Conservation (phyloP, 768 basidiomycete species). For the Imleria badia region DNA sequence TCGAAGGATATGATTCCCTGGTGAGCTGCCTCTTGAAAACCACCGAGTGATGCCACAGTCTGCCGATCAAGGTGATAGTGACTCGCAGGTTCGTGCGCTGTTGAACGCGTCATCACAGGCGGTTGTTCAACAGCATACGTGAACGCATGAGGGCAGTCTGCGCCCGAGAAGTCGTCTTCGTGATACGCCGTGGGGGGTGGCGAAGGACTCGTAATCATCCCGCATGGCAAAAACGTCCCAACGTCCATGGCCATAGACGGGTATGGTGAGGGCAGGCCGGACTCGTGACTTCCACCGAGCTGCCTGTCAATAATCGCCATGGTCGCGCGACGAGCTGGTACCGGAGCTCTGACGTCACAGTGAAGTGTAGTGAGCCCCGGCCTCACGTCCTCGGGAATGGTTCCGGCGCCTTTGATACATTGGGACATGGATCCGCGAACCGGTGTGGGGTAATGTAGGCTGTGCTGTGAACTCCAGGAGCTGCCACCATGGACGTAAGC, state of each 20-base stretch:
- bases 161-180: slow-evolving; percentile 20
- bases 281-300: slow-evolving; percentile 6
- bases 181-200: slow-evolving; percentile 24
- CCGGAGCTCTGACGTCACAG: slow-evolving; percentile 23
- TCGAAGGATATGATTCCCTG: slow-evolving; percentile 22
- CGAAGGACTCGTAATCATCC: slow-evolving; percentile 20
- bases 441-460: slow-evolving; percentile 28
- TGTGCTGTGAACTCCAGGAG: slow-evolving; percentile 22
- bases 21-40: slow-evolving; percentile 16
- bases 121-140: slow-evolving; percentile 14
- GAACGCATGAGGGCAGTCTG: slow-evolving; percentile 16
- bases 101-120: slow-evolving; percentile 14
- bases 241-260: slow-evolving; percentile 16
- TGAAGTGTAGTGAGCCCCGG: slow-evolving; percentile 10
- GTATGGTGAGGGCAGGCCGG: slow-evolving; percentile 10
- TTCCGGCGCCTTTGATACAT: slow-evolving; percentile 7
- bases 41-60: slow-evolving; percentile 20
- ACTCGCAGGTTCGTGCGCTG: slow-evolving; percentile 9
- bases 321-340: slow-evolving; percentile 17
- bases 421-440: slow-evolving; percentile 21
- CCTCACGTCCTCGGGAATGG: slow-evolving; percentile 28
- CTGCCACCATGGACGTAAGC: slow-evolving; percentile 29
- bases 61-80: slow-evolving; percentile 16
- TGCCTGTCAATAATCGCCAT: slow-evolving; percentile 12
- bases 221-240: slow-evolving; percentile 11